Evolutionary conservation across 495 filamentous ascomycete genomes (phyloP).

Genomic region (Trichoderma asperelloides): DNA sequence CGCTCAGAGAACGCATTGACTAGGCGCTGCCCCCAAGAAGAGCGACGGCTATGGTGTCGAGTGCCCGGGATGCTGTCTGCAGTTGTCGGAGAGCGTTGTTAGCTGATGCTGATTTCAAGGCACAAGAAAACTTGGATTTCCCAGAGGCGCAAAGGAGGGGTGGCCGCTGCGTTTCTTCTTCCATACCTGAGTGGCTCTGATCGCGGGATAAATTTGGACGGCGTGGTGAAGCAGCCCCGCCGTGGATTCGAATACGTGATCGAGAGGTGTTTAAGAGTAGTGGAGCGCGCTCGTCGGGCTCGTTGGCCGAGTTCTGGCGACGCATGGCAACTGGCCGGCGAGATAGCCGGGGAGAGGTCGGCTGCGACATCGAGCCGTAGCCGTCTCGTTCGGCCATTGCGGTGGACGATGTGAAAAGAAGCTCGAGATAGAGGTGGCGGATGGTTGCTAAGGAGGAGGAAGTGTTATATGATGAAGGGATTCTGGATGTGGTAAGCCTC

Average conservation of each 20-base stretch:
- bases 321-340: neutral
- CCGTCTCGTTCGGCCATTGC: slow-evolving; percentile 5
- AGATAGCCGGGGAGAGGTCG: neutral
- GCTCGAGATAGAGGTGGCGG: neutral
- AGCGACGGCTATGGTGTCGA: slow-evolving; percentile 57
- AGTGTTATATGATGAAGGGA: neutral
- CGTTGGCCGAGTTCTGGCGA: slow-evolving; percentile 22
- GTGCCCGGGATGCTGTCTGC: slow-evolving; percentile 38
- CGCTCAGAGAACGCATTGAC: slow-evolving; percentile 40
- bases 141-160: neutral
- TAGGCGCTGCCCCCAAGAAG: slow-evolving; percentile 50
- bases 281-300: slow-evolving; percentile 38
- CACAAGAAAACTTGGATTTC: slow-evolving; percentile 10
- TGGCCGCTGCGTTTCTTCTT: neutral
- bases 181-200: slow-evolving; percentile 38
- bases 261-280: slow-evolving; percentile 34
- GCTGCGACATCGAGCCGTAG: slow-evolving; percentile 4
- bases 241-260: slow-evolving; percentile 34
- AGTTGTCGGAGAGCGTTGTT: neutral
- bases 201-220: slow-evolving; percentile 34
- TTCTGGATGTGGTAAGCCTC: neutral
- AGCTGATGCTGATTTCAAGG: slow-evolving; percentile 11
- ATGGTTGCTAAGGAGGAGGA: neutral
- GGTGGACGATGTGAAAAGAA: neutral
- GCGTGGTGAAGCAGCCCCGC: slow-evolving; percentile 28